phyloP scores from a whole-genome alignment of 164 flowering plant genomes.

The Chloranthus sessilifolius region DNA sequence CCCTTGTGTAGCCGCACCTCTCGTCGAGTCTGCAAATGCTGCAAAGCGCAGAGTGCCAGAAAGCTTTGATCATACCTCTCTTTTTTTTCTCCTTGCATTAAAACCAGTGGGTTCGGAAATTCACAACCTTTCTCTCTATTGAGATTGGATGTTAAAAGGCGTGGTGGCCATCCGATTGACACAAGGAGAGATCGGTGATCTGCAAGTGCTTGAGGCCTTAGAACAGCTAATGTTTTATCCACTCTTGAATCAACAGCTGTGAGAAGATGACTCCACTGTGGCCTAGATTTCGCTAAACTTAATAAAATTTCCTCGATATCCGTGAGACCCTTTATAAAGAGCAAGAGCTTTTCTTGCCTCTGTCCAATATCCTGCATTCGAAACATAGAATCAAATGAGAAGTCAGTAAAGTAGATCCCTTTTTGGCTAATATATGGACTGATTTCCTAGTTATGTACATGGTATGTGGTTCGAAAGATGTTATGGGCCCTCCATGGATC shows the following conservation, averaged over 20 bases:
- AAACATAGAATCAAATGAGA: background rate
- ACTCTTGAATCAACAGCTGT: conserved; percentile 61
- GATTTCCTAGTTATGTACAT: background rate
- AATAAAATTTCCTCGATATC: conserved; percentile 38
- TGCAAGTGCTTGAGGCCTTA: conserved; percentile 49
- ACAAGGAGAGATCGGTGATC: conserved; percentile 54
- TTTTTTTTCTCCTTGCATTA: conserved; percentile 41
- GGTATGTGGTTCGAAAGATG: too few relatives aligned
- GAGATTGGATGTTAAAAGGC: conserved; percentile 27
- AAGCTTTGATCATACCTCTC: conserved; percentile 44
- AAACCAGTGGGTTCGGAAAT: conserved; percentile 45
- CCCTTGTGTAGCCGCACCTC: conserved; percentile 28
- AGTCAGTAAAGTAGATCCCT: background rate
- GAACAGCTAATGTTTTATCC: conserved; percentile 33
- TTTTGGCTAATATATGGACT: too few relatives aligned
- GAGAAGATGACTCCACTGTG: conserved; percentile 47
- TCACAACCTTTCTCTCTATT: conserved; percentile 22
- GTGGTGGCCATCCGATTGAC: conserved; percentile 77
- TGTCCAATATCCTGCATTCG: conserved; percentile 35
- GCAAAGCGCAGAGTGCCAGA: conserved; percentile 57
- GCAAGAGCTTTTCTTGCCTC: conserved; percentile 35
- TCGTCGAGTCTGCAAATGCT: conserved; percentile 44
- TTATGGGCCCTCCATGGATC: too few relatives aligned
- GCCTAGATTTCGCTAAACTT: conserved; percentile 17
- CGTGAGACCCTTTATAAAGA: conserved; percentile 32